Conservation (phyloP, 768 basidiomycete species). For the Amylocystis lapponica region DNA sequence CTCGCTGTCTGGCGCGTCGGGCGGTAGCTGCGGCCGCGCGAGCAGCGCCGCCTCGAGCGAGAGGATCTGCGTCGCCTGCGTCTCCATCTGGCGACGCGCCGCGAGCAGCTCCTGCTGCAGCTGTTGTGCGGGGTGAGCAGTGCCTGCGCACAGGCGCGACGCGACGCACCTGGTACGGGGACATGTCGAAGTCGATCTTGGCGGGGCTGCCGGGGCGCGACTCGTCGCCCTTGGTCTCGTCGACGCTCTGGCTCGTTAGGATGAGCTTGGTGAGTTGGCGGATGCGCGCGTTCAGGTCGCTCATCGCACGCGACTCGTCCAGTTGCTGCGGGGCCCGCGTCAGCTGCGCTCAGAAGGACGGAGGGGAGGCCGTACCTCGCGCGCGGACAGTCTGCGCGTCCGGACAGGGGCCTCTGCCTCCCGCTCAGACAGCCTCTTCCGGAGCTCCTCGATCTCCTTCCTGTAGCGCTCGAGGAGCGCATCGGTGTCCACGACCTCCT, state of each 20-base stretch:
- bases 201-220: constrained; percentile 77
- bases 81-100: constrained; percentile 70
- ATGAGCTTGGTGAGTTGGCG: constrained; percentile 81
- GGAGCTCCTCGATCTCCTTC: constrained; percentile 90
- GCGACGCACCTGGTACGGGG: constrained; percentile 66
- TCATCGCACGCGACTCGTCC: constrained; percentile 81
- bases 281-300: constrained; percentile 73
- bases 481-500: constrained; percentile 89
- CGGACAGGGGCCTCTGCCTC: constrained; percentile 55
- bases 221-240: constrained; percentile 60
- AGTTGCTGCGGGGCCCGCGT: too few species aligned
- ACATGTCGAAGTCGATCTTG: constrained; percentile 88
- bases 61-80: constrained; percentile 78
- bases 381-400: constrained; percentile 39
- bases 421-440: constrained; percentile 60
- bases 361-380: constrained; percentile 31
- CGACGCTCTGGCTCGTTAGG: constrained; percentile 79
- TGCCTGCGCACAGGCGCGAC: neutral
- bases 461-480: constrained; percentile 92
- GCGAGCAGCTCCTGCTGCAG: constrained; percentile 85
- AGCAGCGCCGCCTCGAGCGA: constrained; percentile 76
- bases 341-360: too few species aligned
- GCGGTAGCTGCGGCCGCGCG: constrained; percentile 60
- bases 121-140: too few species aligned
- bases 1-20: constrained; percentile 60